Evolutionary conservation across 768 basidiomycete genomes (phyloP).

Genomic region (Boletus sensibilis): DNA sequence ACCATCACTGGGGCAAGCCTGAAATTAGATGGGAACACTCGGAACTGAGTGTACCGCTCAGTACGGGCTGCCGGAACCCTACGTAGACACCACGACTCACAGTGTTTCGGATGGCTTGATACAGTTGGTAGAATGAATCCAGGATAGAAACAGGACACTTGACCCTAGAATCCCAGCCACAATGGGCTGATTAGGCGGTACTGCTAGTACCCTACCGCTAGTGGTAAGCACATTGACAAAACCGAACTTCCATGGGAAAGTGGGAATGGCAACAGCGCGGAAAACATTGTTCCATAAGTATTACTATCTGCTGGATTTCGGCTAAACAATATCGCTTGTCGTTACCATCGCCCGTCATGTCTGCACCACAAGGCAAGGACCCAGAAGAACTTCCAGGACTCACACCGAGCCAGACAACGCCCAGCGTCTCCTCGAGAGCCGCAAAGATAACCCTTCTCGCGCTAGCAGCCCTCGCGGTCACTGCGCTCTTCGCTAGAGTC

Average conservation of each 20-base stretch:
- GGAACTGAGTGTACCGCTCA: background rate
- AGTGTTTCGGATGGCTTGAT: background rate
- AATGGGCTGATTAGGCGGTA: too few relatives aligned
- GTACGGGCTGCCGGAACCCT: background rate
- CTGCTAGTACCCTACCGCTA: too few relatives aligned
- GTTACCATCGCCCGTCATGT: conserved; percentile 11
- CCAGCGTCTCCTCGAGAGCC: conserved; percentile 6
- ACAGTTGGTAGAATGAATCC: background rate
- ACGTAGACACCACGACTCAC: background rate
- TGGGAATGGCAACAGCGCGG: background rate
- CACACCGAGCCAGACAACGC: background rate
- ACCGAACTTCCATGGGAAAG: background rate
- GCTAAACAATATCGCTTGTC: background rate
- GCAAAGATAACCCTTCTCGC: conserved; percentile 13
- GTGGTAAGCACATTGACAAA: background rate
- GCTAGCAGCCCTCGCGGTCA: conserved; percentile 18
- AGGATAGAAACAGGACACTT: too few relatives aligned
- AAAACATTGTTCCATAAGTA: too few relatives aligned
- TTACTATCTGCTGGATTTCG: background rate
- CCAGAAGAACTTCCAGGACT: conserved; percentile 13
- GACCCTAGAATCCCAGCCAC: too few relatives aligned
- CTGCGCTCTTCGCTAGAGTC: conserved; percentile 12
- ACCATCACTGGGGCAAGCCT: background rate
- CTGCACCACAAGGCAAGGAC: conserved; percentile 8
- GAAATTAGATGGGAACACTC: background rate